Evolutionary conservation across 768 basidiomycete species (phyloP), one percentile per base, ranked within the genome.

Genomic region (Boletus huronensis): DNA sequence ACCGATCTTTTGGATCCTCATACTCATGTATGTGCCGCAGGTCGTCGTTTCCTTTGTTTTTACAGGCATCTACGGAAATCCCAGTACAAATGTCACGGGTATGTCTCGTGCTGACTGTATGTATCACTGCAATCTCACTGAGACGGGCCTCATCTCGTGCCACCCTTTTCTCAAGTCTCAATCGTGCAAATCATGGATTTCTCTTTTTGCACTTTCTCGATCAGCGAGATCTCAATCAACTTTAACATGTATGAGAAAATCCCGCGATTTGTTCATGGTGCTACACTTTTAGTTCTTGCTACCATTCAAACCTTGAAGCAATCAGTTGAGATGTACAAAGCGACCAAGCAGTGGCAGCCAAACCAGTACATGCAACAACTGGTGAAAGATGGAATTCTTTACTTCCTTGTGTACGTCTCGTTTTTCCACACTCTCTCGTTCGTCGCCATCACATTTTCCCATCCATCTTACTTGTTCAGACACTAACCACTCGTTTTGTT

Each of bases 391-490:
- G 58, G 53, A 10, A 25, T 50, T 8, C 19, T 52, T 35, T 60
- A 60, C 19, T 59, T 60, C 35, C 0, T 55, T 3, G 16, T 59
- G 58, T 53, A 50, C 14, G 34, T 35, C 34, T 17, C 16, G 6
- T 16, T 17, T 35, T 35, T 35, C 16, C 29, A 31, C 11, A 11
- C 11, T 3, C 29, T 28, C 50, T 52, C 29, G 17, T 17, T 82
- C 73, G 1, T 44, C 34, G 17, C 34, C 16, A 35, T 35, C 34
- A 16, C 34, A 16, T 16, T 17, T 16, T 35, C 16, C 34, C 0
- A 17, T 7, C 16, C 34, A 16, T 7, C 29, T 11, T 31, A 11
- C 10, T 11, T 11, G 29, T 31, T 3, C 29, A 31, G 11, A 11
- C 0, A 31, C 11, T 31, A 31, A 31, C 29, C 29, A 11, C 3